Evolutionary conservation across 2,329 filamentous ascomycete genomes (phyloP).

Genomic region (Fusarium proliferatum): DNA sequence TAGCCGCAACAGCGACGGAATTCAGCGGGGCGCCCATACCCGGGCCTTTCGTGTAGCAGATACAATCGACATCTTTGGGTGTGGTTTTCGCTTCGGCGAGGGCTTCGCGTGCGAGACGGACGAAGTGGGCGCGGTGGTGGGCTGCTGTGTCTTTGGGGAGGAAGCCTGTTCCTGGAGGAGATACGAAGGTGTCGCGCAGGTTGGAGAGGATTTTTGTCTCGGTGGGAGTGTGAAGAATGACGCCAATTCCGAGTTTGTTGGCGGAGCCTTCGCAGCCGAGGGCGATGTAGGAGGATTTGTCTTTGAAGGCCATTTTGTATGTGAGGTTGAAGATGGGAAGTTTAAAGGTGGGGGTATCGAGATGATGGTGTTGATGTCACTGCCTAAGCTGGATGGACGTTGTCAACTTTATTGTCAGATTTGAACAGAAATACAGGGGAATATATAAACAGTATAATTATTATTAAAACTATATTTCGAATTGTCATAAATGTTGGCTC

Average conservation of each 20-base stretch:
- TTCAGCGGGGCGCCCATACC: constrained; percentile 96
- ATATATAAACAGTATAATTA: fast-evolving
- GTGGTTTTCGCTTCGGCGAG: constrained; percentile 74
- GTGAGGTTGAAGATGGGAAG: constrained; percentile 13
- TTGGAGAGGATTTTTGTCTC: constrained; percentile 83
- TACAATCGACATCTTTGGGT: constrained; percentile 80
- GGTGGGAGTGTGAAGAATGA: constrained; percentile 80
- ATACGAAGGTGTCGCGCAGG: constrained; percentile 91
- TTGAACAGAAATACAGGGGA: neutral
- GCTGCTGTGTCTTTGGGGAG: constrained; percentile 95
- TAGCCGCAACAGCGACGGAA: constrained; percentile 84
- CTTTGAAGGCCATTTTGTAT: constrained; percentile 41
- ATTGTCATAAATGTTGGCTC: neutral
- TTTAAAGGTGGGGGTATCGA: constrained; percentile 23
- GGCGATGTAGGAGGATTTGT: constrained; percentile 60
- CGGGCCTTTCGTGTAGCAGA: constrained; percentile 95
- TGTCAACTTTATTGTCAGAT: neutral
- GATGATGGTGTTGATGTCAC: constrained; percentile 16
- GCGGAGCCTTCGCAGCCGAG: constrained; percentile 86
- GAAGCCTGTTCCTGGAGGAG: constrained; percentile 93
- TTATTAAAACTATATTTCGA: neutral
- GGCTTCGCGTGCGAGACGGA: constrained; percentile 81
- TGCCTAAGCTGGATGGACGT: neutral
- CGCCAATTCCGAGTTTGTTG: constrained; percentile 95
- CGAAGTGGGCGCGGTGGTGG: constrained; percentile 90